phyloP scores from a whole-genome alignment of 2,329 filamentous ascomycete species.

The Microdochium nivale region DNA sequence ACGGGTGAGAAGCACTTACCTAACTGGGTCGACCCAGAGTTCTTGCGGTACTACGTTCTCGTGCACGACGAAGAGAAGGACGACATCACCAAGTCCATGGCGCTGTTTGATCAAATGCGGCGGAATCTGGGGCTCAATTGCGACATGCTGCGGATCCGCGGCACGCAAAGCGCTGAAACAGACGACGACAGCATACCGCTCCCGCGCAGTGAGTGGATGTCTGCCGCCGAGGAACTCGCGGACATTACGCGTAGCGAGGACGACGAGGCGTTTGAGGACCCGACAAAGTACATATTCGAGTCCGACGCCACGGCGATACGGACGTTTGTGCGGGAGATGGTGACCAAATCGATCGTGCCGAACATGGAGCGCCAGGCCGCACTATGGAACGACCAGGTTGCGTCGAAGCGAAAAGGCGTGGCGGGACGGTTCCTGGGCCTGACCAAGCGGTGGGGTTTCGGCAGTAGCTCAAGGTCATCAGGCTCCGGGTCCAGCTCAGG shows the following conservation, averaged over 20 bases:
- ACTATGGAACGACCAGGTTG: constrained; percentile 95
- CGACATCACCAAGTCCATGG: constrained; percentile 83
- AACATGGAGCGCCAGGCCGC: constrained; percentile 91
- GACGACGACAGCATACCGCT: constrained; percentile 85
- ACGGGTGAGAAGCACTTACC: constrained; percentile 67
- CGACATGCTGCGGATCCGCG: constrained; percentile 79
- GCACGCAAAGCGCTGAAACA: constrained; percentile 74
- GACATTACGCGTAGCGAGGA: constrained; percentile 62
- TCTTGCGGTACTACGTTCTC: constrained; percentile 89
- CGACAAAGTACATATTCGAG: constrained; percentile 76
- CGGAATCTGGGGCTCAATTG: constrained; percentile 95
- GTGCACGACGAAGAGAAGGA: constrained; percentile 95
- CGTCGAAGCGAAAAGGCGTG: constrained; percentile 79
- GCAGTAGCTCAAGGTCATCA: constrained; percentile 53
- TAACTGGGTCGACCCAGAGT: constrained; percentile 83
- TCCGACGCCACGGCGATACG: constrained; percentile 83
- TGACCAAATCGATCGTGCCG: constrained; percentile 88
- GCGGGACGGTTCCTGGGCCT: constrained; percentile 91
- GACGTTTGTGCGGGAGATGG: constrained; percentile 87
- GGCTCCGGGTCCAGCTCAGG: constrained; percentile 40
- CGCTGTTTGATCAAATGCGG: constrained; percentile 97
- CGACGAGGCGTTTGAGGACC: constrained; percentile 62
- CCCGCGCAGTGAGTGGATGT: constrained; percentile 80
- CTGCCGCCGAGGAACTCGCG: constrained; percentile 74
- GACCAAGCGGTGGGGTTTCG: constrained; percentile 85